Base-by-base conservation (phyloP, 805 yeast genomes). In the Spathaspora arborariae region DNA sequence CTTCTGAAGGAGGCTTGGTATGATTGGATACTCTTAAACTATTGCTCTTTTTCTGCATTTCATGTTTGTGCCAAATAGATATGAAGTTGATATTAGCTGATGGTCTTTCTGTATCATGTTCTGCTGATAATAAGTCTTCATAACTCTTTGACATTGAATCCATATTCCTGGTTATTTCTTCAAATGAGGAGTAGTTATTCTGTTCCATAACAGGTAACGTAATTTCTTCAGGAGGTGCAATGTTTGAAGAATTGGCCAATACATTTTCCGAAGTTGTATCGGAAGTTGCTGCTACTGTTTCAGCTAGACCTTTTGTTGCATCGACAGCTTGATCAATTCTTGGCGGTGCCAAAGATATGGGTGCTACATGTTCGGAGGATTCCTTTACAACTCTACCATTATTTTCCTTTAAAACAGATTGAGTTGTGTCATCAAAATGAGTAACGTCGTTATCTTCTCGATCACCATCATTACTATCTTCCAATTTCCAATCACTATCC, bases 241-340 rank as follows among this genome's bases (percentile, higher is more conserved):
- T 57, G 46, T 69, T 70, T 2, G 78, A 70, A 0, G 78, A 73
- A 54, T 74, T 74, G 2, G 76, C 78, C 35, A 74, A 60, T 4
- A 64, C 60, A 39, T 66, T 63, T 5, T 30, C 35, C 11, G 35
- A 30, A 13, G 35, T 13, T 19, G 48, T 54, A 21, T 61, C 62
- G 2, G 35, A 36, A 1, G 37, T 11, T 9, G 19, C 16, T 1
- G 20, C n/a, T 22, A 38, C 19, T 20, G 41, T 45, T 8, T 40
- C 35, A 9, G 22, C 9, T 36, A 22, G 19, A 2, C 15, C 39
- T 13, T 37, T 36, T n/a, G 20, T 20, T 9, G 5, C 19, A 10
- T 48, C 41, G 8, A 26, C 41, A 11, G 27, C 37, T 13, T 42
- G 45, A 27, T 49, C 49, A 9, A 39, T 48, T 41, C 50, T 51